Base-by-base conservation (phyloP, 768 basidiomycete genomes). In the Termitomyces sp. region DNA sequence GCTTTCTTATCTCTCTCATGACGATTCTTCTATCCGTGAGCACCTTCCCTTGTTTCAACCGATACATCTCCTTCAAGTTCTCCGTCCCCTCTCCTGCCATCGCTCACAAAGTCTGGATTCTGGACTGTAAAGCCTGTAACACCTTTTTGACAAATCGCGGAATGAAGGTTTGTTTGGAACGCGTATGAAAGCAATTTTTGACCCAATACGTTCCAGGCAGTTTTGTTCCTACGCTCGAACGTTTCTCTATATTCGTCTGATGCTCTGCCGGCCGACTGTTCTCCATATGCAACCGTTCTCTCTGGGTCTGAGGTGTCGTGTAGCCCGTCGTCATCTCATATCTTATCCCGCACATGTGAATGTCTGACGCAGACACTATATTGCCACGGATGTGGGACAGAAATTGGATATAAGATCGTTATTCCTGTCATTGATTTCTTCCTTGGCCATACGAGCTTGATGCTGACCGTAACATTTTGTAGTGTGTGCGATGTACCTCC, bases 211-310 rank as follows among this genome's bases (percentile, higher is more conserved):
- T 34, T 21, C 25, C 64, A 92, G 90, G 91, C 91, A 46, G 90
- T 93, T 40, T 78, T 92, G n/a, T 78, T 94, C 21, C 78, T 92
- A 54, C 82, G 86, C 54, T 90, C 91, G 0, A 86, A 85, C 56
- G 86, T 93, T 64, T 82, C 91, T 43, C 82, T 94, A 44, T 95
- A 85, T 68, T 92, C 89, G 8, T 89, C 89, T 44, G 92, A 94
- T 69, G 88, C 89, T 29, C 73, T 87, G 32, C 92, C 90, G 1
- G 72, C 82, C 54, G 90, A 91, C 65, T 91, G 90, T 68, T 89
- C 89, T 4, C 82, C 84, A 12, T 85, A 82, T 62, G 74, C 81
- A 23, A 69, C 82, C 34, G 77, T 73, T 42, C 19, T 42, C 59
- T 76, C 75, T 23, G 76, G 72, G 4, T 74, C 74, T 23, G 59